Conservation (phyloP, 345 rosid species). For the Populus davidiana region DNA sequence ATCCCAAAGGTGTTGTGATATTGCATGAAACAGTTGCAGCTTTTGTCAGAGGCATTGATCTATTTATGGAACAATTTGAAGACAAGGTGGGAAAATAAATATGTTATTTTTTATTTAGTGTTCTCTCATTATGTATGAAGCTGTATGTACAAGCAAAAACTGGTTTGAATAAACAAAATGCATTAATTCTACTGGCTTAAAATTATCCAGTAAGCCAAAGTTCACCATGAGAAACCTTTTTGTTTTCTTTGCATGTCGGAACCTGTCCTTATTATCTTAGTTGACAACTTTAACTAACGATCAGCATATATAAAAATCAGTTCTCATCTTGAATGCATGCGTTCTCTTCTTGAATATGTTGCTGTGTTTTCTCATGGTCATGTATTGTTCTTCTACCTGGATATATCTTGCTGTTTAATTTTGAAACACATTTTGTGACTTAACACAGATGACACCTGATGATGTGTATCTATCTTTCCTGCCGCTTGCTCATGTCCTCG, state of each 20-base stretch:
- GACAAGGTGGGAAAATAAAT: conserved; percentile 59
- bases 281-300: too few relatives aligned
- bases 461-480: conserved; percentile 90
- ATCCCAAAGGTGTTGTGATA: conserved; percentile 90
- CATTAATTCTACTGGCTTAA: too few relatives aligned
- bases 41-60: conserved; percentile 65
- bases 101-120: neutral
- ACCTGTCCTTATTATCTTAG: too few relatives aligned
- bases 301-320: neutral
- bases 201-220: too few relatives aligned
- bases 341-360: neutral
- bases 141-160: too few relatives aligned
- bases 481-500: conserved; percentile 92
- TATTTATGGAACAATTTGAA: conserved; percentile 77
- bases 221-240: too few relatives aligned
- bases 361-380: neutral
- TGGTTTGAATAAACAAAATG: too few relatives aligned
- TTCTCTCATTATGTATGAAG: neutral
- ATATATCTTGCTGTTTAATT: neutral
- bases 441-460: conserved; percentile 68
- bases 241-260: too few relatives aligned
- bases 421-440: conserved; percentile 10
- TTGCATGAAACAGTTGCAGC: conserved; percentile 69
- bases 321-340: neutral
- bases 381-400: neutral